Percentiles rank a stretch among this genome's conserved stretches.
phyloP scores from a whole-genome alignment of 257 asterid species.

The Petrea volubilis region DNA sequence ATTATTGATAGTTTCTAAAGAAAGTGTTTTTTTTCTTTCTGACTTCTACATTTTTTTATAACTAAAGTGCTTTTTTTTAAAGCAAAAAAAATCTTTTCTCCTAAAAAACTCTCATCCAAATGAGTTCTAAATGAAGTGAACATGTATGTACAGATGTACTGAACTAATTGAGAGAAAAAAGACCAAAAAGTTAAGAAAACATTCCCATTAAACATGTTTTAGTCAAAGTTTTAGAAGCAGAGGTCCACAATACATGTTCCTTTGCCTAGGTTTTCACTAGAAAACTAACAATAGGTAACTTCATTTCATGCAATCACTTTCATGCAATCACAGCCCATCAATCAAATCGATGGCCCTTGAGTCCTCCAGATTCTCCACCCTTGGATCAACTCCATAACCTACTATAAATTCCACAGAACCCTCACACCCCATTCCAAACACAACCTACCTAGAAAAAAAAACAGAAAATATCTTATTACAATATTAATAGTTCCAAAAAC shows the following conservation, averaged over 20 bases:
- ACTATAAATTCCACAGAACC: conserved; percentile 45
- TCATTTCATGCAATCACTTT: conserved; percentile 44
- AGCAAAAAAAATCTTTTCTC: no score
- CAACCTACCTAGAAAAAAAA: neutral
- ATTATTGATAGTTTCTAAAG: no score
- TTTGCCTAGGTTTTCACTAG: conserved; percentile 30
- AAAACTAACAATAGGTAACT: conserved; percentile 28
- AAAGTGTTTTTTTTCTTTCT: no score
- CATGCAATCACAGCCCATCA: conserved; percentile 56
- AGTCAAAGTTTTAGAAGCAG: conserved; percentile 42
- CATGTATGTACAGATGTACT: no score
- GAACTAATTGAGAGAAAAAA: neutral
- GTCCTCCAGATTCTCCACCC: conserved; percentile 39
- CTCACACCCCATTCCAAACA: conserved; percentile 22
- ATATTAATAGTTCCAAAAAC: neutral
- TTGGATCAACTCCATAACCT: conserved; percentile 30
- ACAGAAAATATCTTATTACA: neutral
- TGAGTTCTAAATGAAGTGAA: no score
- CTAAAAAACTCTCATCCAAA: no score
- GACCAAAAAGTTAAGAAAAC: neutral
- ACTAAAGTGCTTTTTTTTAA: no score
- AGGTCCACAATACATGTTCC: conserved; percentile 48
- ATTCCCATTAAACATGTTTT: conserved; percentile 4
- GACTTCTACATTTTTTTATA: no score
- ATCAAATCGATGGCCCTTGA: conserved; percentile 40